Evolutionary conservation across 768 basidiomycete species (phyloP), one percentile per base, ranked within the genome.

Genomic region (Trametes cubensis): DNA sequence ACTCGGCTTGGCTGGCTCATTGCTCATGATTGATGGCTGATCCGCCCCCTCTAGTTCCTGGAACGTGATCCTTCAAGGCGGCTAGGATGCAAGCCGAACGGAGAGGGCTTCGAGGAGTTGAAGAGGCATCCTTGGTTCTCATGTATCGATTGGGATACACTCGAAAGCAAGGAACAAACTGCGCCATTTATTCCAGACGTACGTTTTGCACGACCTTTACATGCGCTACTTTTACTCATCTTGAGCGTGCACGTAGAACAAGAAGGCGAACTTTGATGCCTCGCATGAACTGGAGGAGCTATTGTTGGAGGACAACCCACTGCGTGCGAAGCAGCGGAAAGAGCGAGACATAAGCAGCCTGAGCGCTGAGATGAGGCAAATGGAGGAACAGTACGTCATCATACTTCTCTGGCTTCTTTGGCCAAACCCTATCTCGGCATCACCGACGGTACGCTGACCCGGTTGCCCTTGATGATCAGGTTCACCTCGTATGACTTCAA

Each of bases 261-360:
- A 98, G 79, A 97, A 97, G 76, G 94, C 96, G 30, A 98, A 99
- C 75, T 99, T 99, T 72, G 96, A 99, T 72, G 95, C 96, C 26
- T 98, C 96, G 14, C 95, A 98, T 71, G 96, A 99, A 75, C 78
- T 99, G 39, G 96, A 99, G 71, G 96, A 99, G 76, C 81, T 99
- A 21, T 75, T 99, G 13, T 77, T 99, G 18, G 96, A 99, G 75
- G 95, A 98, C 72, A 98, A 98, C 69, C 96, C 96, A 45, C 80
- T 99, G 58, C 98, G 98, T 73, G 95, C 96, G 10, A 89, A 94
- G 71, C 88, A 90, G 63, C 86, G 96, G 53, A 98, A 96, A 73
- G 88, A 87, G 60, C 91, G 95, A 67, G 95, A 97, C 68, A 73
- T 86, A 55, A 84, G 80, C 62, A 88, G 86, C 60, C 76, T 99